Evolutionary conservation across 345 rosid species (phyloP).

Genomic region (Viola odorata): DNA sequence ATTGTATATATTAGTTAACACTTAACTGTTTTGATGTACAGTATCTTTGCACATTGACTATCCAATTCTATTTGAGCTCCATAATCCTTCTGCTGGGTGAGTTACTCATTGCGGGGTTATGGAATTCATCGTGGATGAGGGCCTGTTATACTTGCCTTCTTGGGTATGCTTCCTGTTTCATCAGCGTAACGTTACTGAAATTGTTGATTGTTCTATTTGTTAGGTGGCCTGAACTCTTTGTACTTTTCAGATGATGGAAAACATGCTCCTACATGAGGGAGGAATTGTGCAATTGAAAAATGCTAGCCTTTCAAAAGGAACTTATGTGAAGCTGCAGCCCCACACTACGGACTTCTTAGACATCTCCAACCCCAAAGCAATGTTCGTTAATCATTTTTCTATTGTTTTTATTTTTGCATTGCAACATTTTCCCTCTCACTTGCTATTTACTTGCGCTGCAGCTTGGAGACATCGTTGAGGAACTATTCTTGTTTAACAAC

Average conservation of each 20-base stretch:
- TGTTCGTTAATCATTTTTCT: conserved; percentile 31
- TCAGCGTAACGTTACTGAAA: neutral
- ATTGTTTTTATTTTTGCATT: neutral
- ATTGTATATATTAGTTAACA: no score
- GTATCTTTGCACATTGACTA: conserved; percentile 57
- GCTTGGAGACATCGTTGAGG: conserved; percentile 65
- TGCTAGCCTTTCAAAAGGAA: conserved; percentile 49
- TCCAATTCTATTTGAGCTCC: conserved; percentile 56
- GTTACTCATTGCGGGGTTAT: conserved; percentile 58
- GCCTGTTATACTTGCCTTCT: conserved; percentile 49
- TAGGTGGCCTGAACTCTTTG: neutral
- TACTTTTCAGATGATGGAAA: conserved; percentile 57
- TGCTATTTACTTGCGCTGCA: conserved; percentile 22
- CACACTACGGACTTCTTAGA: conserved; percentile 61
- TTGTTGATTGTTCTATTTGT: neutral
- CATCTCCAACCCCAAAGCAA: conserved; percentile 64
- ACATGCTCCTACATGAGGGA: conserved; percentile 64
- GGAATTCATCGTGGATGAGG: conserved; percentile 67
- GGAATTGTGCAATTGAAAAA: conserved; percentile 42
- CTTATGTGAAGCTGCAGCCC: conserved; percentile 60
- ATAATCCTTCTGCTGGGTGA: conserved; percentile 33
- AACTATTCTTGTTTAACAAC: conserved; percentile 65
- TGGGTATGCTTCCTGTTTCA: conserved; percentile 40
- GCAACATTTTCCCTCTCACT: neutral
- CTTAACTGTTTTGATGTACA: conserved; percentile 10